Evolutionary conservation across 2,329 filamentous ascomycete genomes (phyloP).

Genomic region (Lithohypha guttulata): DNA sequence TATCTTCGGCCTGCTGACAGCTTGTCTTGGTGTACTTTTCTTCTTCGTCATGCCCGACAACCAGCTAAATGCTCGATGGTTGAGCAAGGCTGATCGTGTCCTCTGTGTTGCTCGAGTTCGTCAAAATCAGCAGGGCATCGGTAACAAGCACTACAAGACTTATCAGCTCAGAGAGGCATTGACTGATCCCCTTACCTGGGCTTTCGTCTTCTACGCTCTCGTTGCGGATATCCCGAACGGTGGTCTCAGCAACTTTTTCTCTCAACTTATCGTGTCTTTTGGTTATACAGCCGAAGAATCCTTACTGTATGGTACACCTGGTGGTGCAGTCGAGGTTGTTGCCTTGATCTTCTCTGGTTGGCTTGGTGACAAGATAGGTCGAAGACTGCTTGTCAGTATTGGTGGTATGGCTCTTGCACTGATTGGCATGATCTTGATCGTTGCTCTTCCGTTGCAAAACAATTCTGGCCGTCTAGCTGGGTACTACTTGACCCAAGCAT

Average conservation of each 20-base stretch:
- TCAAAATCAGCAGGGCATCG: conserved; percentile 62
- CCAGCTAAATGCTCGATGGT: conserved; percentile 49
- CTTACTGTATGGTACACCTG: conserved; percentile 54
- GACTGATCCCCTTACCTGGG: conserved; percentile 49
- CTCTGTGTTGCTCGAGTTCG: conserved; percentile 62
- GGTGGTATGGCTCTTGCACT: conserved; percentile 15
- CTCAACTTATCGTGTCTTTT: conserved; percentile 50
- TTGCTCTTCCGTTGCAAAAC: conserved; percentile 48
- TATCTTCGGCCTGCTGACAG: conserved; percentile 43
- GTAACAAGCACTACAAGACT: conserved; percentile 57
- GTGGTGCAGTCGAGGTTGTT: conserved; percentile 54
- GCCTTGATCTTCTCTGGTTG: conserved; percentile 46
- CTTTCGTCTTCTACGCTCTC: conserved; percentile 48
- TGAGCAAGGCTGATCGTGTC: conserved; percentile 55
- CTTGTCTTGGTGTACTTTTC: conserved; percentile 39
- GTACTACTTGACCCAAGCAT: conserved; percentile 55
- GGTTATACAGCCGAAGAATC: conserved; percentile 54
- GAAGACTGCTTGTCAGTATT: conserved; percentile 54
- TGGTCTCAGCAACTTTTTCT: conserved; percentile 52
- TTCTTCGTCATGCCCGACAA: conserved; percentile 47
- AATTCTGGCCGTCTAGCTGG: conserved; percentile 50
- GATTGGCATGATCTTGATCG: conserved; percentile 24
- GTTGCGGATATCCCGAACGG: conserved; percentile 49
- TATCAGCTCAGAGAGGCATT: conserved; percentile 53
- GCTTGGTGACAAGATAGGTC: conserved; percentile 45